Evolutionary conservation across 768 basidiomycete genomes (phyloP), one percentile per base, ranked within the genome.

Genomic region (Coprinopsis marcescibilis): DNA sequence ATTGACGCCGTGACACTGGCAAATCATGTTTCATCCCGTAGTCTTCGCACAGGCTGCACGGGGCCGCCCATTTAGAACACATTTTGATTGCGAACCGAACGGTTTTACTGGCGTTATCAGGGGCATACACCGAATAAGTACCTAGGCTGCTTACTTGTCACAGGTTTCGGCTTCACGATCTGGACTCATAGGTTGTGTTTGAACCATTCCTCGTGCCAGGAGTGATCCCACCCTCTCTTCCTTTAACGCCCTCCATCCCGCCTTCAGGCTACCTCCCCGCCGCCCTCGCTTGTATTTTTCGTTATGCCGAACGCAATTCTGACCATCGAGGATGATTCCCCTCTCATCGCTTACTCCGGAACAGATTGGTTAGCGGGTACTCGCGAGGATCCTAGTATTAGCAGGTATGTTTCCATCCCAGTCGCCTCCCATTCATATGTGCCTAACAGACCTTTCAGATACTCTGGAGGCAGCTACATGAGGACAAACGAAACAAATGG

Each of bases 291-390:
- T 24, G 26, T 12, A 19, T 15, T 27, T 26, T 11, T 4, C 20
- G 19, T 7, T 8, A 48, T 48, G 47, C 47, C 47, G 6, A 48
- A 48, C 27, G 19, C 43, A 3, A 48, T 41, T 2, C 30, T 48
- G 10, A 24, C 29, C 8, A 41, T 48, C 12, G 47, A 48, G 20
- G 47, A 48, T 32, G 36, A 17, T 17, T 48, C 47, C 4, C 47
- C 47, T 12, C 47, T 48, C 8, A 3, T 48, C 3, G 40, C 36
- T 8, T 48, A 42, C 26, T 42, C 39, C n/a, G 32, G 24, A 15
- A n/a, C n/a, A 17, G 38, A 20, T 40, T 19, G 38, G 17, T 8
- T 8, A 8, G 20, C 21, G 38, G 38, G 7, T 40, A 19, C 4
- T 40, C 38, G 21, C 5, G 15, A 40, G 11, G 38, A 40, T 15